Conservation (phyloP, 352 stramenopile species). For the Pythium aphanidermatum region DNA sequence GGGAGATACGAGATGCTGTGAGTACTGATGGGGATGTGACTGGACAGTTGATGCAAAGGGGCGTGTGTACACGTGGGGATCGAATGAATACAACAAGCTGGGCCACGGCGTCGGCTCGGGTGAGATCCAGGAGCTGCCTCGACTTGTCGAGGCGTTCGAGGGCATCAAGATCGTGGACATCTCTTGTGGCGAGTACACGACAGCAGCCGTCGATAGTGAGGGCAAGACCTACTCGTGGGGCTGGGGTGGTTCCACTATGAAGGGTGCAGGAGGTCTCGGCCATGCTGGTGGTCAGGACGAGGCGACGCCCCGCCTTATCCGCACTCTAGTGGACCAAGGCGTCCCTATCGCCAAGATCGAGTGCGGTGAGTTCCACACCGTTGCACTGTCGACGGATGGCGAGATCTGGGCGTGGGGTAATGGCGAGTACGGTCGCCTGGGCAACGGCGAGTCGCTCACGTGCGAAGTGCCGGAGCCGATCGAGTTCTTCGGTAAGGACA, state of each 20-base stretch:
- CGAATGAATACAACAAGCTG: conserved; percentile 89
- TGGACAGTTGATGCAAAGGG: conserved; percentile 60
- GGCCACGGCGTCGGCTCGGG: conserved; percentile 37
- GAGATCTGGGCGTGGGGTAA: conserved; percentile 91
- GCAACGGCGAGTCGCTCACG: conserved; percentile 83
- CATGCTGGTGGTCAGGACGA: conserved; percentile 73
- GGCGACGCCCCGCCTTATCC: conserved; percentile 55
- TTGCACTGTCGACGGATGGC: conserved; percentile 81
- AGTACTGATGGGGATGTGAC: neutral
- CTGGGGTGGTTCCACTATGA: conserved; percentile 81
- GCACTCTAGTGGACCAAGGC: conserved; percentile 73
- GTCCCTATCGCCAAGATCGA: conserved; percentile 67
- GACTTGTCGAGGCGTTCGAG: conserved; percentile 57
- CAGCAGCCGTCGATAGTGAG: conserved; percentile 73
- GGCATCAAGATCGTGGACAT: conserved; percentile 78
- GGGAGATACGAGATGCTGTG: neutral
- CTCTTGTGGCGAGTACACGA: conserved; percentile 84
- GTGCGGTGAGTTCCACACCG: conserved; percentile 87
- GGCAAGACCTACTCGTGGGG: conserved; percentile 91
- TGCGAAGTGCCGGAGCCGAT: conserved; percentile 79
- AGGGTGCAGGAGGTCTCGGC: conserved; percentile 65
- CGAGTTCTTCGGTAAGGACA: conserved; percentile 77
- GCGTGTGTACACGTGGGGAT: conserved; percentile 77
- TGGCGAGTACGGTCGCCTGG: conserved; percentile 88
- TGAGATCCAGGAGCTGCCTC: conserved; percentile 49